Evolutionary conservation across 208 protist genomes (phyloP).

Genomic region (Acanthamoeba comandoni): DNA sequence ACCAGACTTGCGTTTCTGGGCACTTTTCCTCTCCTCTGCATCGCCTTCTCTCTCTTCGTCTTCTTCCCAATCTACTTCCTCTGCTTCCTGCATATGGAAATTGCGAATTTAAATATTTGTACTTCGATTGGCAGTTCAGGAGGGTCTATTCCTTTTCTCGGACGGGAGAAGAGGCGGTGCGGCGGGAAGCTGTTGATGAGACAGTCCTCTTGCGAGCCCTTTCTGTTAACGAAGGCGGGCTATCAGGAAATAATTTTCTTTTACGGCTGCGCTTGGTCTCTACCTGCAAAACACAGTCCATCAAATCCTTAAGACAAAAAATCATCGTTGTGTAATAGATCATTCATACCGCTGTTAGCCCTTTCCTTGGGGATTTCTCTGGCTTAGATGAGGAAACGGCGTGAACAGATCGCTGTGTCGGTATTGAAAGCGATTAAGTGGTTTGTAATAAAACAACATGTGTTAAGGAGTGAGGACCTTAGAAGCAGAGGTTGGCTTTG

Average conservation of each 20-base stretch:
- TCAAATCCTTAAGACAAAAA: too few species aligned
- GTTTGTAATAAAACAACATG: too few species aligned
- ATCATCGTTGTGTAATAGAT: too few species aligned
- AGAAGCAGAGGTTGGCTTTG: too few species aligned
- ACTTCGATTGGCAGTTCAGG: background rate
- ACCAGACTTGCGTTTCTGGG: background rate
- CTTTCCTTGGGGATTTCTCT: too few species aligned
- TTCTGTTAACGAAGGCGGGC: conserved; percentile 5
- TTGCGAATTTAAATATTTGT: background rate
- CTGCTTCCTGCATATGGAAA: background rate
- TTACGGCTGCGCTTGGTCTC: conserved; percentile 17
- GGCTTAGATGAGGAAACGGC: too few species aligned
- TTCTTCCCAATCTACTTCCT: background rate
- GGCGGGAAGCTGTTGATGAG: background rate
- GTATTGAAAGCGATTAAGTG: too few species aligned
- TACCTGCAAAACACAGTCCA: too few species aligned
- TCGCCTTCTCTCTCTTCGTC: background rate
- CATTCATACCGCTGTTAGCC: too few species aligned
- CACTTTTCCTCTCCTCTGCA: background rate
- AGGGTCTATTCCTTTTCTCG: background rate
- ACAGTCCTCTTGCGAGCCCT: background rate
- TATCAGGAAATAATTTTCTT: conserved; percentile 20
- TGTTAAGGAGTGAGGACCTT: too few species aligned
- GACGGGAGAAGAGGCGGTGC: background rate
- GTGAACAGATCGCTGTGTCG: too few species aligned